A percentile compares a stretch with the other conserved stretches of the same genome.
Conservation (phyloP, 2,329 filamentous ascomycete species). For the Magnaporthiopsis poae region DNA sequence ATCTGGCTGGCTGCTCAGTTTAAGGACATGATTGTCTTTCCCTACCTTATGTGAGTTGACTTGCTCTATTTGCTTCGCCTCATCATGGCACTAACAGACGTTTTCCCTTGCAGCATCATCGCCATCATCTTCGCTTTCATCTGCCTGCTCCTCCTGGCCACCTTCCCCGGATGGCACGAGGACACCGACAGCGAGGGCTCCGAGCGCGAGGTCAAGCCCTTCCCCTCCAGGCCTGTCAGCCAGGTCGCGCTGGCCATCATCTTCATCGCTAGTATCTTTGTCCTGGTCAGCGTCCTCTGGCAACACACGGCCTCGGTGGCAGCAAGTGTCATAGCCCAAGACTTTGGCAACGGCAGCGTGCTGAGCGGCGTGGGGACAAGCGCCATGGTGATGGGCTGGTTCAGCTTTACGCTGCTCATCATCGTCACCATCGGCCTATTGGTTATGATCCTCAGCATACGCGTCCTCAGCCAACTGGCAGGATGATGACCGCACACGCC, state of each 20-base stretch:
- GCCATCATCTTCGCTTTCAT: constrained; percentile 95
- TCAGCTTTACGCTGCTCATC: constrained; percentile 85
- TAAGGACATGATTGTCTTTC: constrained; percentile 97
- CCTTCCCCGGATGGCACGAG: constrained; percentile 96
- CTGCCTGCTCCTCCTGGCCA: constrained; percentile 87
- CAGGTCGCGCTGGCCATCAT: constrained; percentile 90
- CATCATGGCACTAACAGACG: constrained; percentile 10
- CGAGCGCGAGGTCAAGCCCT: constrained; percentile 84
- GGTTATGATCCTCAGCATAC: constrained; percentile 93
- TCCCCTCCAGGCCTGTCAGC: constrained; percentile 83
- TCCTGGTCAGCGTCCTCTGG: constrained; percentile 70
- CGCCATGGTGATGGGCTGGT: constrained; percentile 97
- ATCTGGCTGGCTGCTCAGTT: constrained; percentile 96
- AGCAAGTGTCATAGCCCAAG: constrained; percentile 84
- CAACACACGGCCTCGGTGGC: constrained; percentile 95
- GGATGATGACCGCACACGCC: constrained; percentile 17
- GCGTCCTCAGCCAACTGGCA: constrained; percentile 57
- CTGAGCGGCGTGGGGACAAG: constrained; percentile 81
- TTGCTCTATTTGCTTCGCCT: neutral
- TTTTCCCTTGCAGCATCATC: constrained; percentile 60
- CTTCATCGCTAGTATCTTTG: constrained; percentile 63
- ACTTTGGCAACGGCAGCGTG: constrained; percentile 82
- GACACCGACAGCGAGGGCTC: constrained; percentile 71
- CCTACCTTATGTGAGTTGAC: constrained; percentile 72
- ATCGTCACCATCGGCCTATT: constrained; percentile 90